Evolutionary conservation across 495 filamentous ascomycete genomes (phyloP).

Genomic region (Podospora bellae-mahoneyi): DNA sequence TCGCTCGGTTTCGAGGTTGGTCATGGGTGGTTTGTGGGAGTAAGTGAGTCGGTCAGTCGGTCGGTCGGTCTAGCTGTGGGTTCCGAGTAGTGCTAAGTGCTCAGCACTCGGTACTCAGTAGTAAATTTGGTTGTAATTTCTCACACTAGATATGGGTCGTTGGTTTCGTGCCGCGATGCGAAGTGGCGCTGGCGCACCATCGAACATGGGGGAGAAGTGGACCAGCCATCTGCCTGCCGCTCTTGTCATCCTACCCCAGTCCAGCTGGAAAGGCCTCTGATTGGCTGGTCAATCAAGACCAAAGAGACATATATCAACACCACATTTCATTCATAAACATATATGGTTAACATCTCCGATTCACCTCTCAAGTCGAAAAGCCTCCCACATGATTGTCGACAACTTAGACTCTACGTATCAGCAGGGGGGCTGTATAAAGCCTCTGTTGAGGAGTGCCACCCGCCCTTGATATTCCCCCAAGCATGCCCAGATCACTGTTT

Average conservation of each 20-base stretch:
- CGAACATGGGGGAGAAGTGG: not conserved
- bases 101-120: not conserved
- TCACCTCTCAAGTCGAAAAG: not conserved
- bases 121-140: constrained; percentile 2
- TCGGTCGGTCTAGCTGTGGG: constrained; percentile 2
- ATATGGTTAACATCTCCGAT: not conserved
- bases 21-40: constrained; percentile 10
- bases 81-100: not conserved
- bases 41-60: not conserved
- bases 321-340: not conserved
- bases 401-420: too few species aligned
- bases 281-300: not conserved
- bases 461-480: not conserved
- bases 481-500: not conserved
- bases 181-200: not conserved
- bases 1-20: constrained; percentile 6
- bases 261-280: not conserved
- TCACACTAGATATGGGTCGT: constrained; percentile 1
- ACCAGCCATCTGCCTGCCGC: not conserved
- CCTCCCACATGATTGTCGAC: not conserved
- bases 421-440: not conserved
- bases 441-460: not conserved
- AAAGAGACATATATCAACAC: not conserved
- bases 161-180: constrained; percentile 6
- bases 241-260: not conserved